Evolutionary conservation across 306 rosid species (phyloP).

Genomic region (Gynostemma pentaphyllum): DNA sequence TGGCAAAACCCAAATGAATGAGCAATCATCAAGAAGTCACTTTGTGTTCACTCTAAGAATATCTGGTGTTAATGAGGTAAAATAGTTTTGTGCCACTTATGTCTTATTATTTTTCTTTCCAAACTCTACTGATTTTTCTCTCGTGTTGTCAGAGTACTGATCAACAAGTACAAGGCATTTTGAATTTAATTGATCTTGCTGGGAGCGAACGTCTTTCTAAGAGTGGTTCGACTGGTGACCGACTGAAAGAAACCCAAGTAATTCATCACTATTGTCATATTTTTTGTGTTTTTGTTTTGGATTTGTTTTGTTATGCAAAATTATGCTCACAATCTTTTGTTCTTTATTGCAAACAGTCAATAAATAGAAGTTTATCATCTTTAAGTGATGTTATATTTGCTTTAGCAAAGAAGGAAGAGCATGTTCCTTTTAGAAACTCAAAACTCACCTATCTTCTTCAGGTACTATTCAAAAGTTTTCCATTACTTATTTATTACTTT

Average conservation of each 20-base stretch:
- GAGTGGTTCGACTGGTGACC: constrained; percentile 92
- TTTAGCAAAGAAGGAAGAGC: constrained; percentile 93
- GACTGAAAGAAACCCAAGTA: constrained; percentile 94
- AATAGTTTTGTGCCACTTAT: not conserved
- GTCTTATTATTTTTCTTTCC: not conserved
- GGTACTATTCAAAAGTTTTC: constrained; percentile 28
- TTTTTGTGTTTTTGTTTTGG: not conserved
- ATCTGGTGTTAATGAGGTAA: constrained; percentile 84
- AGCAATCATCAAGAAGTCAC: constrained; percentile 95
- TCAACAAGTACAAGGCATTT: constrained; percentile 88
- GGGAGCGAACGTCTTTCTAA: constrained; percentile 98
- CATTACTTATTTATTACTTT: not conserved
- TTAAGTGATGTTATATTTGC: constrained; percentile 89
- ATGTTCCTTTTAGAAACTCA: constrained; percentile 87
- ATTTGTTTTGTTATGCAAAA: constrained; percentile 3
- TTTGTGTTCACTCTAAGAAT: constrained; percentile 92
- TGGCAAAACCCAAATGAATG: constrained; percentile 97
- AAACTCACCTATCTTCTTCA: constrained; percentile 97
- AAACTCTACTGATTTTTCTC: not conserved
- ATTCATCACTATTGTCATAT: constrained; percentile 3
- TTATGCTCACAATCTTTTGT: constrained; percentile 7
- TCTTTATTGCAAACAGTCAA: constrained; percentile 44
- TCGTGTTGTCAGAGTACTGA: constrained; percentile 54
- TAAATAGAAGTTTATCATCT: constrained; percentile 79
- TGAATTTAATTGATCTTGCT: constrained; percentile 96